These are phyloP conservation scores for Colletotrichum endophyticum DNA, from an alignment of 2,329 filamentous ascomycete species.

Conservation along the genomic window DNA sequence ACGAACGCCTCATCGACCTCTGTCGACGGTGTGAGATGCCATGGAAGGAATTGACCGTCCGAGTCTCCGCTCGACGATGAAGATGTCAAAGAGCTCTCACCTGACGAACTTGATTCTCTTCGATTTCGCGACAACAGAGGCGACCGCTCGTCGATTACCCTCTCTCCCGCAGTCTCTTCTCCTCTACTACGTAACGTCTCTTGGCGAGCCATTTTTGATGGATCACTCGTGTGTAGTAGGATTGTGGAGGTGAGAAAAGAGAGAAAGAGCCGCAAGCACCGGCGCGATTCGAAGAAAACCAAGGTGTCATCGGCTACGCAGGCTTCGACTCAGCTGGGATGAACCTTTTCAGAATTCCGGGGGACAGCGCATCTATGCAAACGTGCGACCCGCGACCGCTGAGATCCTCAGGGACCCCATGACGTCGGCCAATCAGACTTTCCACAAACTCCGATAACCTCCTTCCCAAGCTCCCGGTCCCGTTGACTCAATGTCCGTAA, in stretches of 20 bases:
- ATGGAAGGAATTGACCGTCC: conserved; percentile 12
- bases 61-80: conserved; percentile 14
- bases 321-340: background rate
- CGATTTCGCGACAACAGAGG: conserved; percentile 1
- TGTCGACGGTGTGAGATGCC: conserved; percentile 13
- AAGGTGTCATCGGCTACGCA: conserved; percentile 8
- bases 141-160: background rate
- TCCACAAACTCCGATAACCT: background rate
- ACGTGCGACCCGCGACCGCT: background rate
- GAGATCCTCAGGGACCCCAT: background rate
- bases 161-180: background rate
- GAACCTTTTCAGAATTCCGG: background rate
- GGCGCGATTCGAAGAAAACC: background rate
- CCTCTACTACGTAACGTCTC: background rate
- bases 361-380: background rate
- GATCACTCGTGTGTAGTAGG: background rate
- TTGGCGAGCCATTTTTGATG: background rate
- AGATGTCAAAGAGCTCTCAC: conserved; percentile 13
- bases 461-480: background rate
- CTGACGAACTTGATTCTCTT: conserved; percentile 13
- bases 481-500: background rate
- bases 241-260: background rate
- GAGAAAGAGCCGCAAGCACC: background rate
- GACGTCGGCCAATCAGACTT: background rate
- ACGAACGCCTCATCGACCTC: background rate